Evolutionary conservation across 2,329 filamentous ascomycete species (phyloP).

Genomic region (Aspergillus hortae): DNA sequence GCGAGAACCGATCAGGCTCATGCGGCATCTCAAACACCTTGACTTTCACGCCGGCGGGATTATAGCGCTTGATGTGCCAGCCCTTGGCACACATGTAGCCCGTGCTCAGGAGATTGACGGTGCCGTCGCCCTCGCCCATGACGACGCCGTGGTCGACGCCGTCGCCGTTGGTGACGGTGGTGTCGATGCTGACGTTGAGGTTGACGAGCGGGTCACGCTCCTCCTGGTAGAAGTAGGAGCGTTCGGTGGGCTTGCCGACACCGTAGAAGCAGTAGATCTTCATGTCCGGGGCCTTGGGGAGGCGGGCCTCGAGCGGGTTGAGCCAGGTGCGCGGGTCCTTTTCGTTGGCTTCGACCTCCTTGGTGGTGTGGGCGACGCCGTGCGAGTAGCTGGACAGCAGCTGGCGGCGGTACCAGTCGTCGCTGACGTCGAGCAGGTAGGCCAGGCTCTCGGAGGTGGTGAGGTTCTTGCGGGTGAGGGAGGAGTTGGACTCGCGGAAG

Average conservation of each 20-base stretch:
- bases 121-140: slow-evolving; percentile 93
- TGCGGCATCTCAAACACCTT: slow-evolving; percentile 95
- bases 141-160: slow-evolving; percentile 80
- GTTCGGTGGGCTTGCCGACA: slow-evolving; percentile 88
- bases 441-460: slow-evolving; percentile 74
- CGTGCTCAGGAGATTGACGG: slow-evolving; percentile 83
- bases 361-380: slow-evolving; percentile 74
- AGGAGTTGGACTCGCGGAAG: slow-evolving; percentile 67
- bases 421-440: slow-evolving; percentile 73
- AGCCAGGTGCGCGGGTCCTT: slow-evolving; percentile 81
- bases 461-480: slow-evolving; percentile 65
- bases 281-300: slow-evolving; percentile 81
- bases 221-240: slow-evolving; percentile 83
- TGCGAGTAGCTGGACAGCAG: slow-evolving; percentile 77
- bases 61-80: slow-evolving; percentile 91
- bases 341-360: slow-evolving; percentile 79
- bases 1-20: slow-evolving; percentile 87
- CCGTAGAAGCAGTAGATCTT: slow-evolving; percentile 98
- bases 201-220: slow-evolving; percentile 64
- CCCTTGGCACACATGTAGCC: slow-evolving; percentile 98
- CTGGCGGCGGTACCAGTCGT: slow-evolving; percentile 79
- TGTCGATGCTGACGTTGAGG: slow-evolving; percentile 51
- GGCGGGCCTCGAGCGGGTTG: slow-evolving; percentile 87
- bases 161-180: slow-evolving; percentile 43
- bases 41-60: slow-evolving; percentile 76